Evolutionary conservation across 768 basidiomycete genomes (phyloP).

Genomic region (Gymnopilus junonius): DNA sequence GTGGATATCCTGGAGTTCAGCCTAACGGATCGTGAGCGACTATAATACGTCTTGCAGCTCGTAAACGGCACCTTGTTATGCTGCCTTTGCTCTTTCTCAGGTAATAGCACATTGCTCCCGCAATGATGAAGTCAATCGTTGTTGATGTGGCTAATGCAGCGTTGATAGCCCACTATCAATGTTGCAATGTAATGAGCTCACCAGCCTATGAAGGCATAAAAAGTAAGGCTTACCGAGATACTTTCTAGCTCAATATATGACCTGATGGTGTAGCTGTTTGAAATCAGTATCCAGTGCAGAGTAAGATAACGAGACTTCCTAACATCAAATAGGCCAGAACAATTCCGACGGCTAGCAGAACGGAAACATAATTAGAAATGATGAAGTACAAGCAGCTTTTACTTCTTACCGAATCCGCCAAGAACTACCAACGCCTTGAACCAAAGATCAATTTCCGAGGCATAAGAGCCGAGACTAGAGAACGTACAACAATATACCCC

Average conservation of each 20-base stretch:
- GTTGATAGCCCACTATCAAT: slow-evolving; percentile 44
- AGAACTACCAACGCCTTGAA: slow-evolving; percentile 36
- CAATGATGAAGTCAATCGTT: slow-evolving; percentile 47
- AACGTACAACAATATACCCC: slow-evolving; percentile 28
- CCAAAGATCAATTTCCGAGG: neutral
- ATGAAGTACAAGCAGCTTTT: neutral
- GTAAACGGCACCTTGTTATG: slow-evolving; percentile 22
- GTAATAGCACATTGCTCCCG: slow-evolving; percentile 40
- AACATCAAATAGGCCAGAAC: slow-evolving; percentile 44
- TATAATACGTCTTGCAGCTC: neutral
- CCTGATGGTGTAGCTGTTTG: slow-evolving; percentile 34
- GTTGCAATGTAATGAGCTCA: neutral
- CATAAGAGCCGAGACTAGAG: neutral
- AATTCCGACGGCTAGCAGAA: slow-evolving; percentile 14
- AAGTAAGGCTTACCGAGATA: slow-evolving; percentile 34
- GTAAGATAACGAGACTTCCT: neutral
- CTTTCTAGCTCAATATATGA: slow-evolving; percentile 32
- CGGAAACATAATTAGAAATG: neutral
- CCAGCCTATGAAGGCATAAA: neutral
- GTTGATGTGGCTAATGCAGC: slow-evolving; percentile 46
- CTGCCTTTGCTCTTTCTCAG: slow-evolving; percentile 35
- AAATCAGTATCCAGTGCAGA: neutral
- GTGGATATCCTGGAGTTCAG: slow-evolving; percentile 39
- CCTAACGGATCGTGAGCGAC: slow-evolving; percentile 11
- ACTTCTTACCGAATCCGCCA: slow-evolving; percentile 41